Evolutionary conservation across 164 flowering plant genomes (phyloP), one percentile per base, ranked within the genome.

Genomic region (Tinospora cordifolia): DNA sequence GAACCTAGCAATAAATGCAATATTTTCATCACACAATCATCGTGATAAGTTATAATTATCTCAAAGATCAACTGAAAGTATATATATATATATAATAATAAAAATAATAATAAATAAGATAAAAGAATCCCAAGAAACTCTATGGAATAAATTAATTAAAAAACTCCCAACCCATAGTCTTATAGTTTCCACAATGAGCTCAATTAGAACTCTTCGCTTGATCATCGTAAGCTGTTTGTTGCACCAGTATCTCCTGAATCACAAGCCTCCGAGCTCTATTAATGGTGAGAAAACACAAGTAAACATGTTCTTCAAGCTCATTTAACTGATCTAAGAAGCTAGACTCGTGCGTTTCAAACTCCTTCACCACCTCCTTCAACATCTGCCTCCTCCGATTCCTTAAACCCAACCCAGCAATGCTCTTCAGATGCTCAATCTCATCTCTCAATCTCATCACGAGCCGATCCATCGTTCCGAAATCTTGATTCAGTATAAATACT

Each of bases 231-330:
- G n/a, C n/a, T n/a, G n/a, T n/a, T n/a, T n/a, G n/a, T 10, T 21
- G n/a, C 63, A 27, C 30, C 30, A 22, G 10, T 21, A 60, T 60
- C 11, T 60, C 63, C 38, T 63, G 41, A 12, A 63, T 34, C 4
- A 63, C 41, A 63, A 34, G 66, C 36, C 66, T 63, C n/a, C 66
- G 30, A 27, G 66, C 66, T 63, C 66, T 63, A 38, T 63, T 63
- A 17, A 63, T 63, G 40, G 68, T 65, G 13, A 38, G 10, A 17
- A 65, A 38, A 65, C 68, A 65, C 70, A 93, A 71, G 79, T 83
- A 87, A 4, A 86, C 72, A 72, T 87, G 91, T 44, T 86, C 84
- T 65, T 91, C 91, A 66, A 91, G 83, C 83, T 90, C 98, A 21
- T 84, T 82, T 10, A 91, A 41, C 75, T 90, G 87, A 67, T 93